A percentile compares a stretch with the other conserved stretches of the same genome.
Evolutionary conservation across 495 filamentous ascomycete species (phyloP).

Genomic region (Lasiosphaeria miniovina): DNA sequence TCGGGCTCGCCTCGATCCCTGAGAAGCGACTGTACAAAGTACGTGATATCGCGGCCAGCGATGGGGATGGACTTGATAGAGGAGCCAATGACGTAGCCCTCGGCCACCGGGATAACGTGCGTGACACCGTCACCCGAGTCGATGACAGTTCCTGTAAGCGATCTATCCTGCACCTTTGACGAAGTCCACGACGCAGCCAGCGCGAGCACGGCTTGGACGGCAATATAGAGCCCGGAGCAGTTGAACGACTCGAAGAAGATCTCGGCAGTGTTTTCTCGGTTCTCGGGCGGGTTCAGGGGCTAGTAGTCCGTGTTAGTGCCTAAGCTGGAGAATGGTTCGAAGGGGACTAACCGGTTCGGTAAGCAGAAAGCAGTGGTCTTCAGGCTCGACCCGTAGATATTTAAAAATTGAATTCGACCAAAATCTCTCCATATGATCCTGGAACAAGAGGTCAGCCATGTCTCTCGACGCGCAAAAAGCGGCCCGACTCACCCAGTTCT

Average conservation of each 20-base stretch:
- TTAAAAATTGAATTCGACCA: constrained; percentile 99
- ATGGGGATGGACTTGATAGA: constrained; percentile 99
- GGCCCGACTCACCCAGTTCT: constrained; percentile 75
- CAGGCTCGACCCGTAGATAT: constrained; percentile 94
- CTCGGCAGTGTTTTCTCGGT: constrained; percentile 97
- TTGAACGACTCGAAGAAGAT: constrained; percentile 99
- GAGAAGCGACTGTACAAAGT: constrained; percentile 93
- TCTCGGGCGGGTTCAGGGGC: constrained; percentile 97
- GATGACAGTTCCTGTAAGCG: constrained; percentile 96
- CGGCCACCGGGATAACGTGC: constrained; percentile 96
- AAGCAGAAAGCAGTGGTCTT: constrained; percentile 96
- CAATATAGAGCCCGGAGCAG: constrained; percentile 97
- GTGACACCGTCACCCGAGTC: constrained; percentile 98
- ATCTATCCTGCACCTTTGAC: constrained; percentile 93
- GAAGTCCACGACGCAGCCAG: constrained; percentile 98
- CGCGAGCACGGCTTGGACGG: constrained; percentile 94
- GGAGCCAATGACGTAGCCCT: constrained; percentile 97
- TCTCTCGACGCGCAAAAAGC: neutral
- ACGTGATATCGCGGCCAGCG: constrained; percentile 94
- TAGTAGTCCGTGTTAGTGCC: constrained; percentile 36
- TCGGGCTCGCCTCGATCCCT: constrained; percentile 96
- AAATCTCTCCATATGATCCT: constrained; percentile 98
- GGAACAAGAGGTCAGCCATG: constrained; percentile 10
- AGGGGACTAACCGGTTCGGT: constrained; percentile 77
- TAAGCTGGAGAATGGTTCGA: neutral